phyloP scores from a whole-genome alignment of 2,329 filamentous ascomycete species.

The Pezicula radicicola region DNA sequence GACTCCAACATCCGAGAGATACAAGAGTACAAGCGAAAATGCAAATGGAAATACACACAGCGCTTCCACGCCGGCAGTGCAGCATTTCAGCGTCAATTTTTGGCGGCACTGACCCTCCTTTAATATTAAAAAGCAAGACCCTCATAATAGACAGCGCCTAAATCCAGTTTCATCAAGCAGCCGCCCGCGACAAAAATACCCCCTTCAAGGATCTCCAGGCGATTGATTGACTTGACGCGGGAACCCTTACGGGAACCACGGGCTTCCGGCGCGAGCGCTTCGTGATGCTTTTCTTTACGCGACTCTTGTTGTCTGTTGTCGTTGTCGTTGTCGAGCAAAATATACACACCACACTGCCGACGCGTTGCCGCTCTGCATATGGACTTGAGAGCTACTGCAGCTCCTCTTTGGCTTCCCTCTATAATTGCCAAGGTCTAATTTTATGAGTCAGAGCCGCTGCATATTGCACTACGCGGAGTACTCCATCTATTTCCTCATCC shows the following conservation, averaged over 20 bases:
- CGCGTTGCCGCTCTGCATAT: conserved; percentile 11
- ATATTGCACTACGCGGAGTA: conserved; percentile 12
- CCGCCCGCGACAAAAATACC: conserved; percentile 17
- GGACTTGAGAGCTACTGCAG: conserved; percentile 5
- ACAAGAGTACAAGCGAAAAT: too few relatives aligned
- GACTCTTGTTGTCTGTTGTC: not conserved
- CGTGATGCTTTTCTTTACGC: conserved; percentile 1
- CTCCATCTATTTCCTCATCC: conserved; percentile 6
- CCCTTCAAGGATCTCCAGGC: not conserved
- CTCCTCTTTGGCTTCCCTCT: conserved; percentile 3
- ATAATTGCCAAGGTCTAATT: conserved; percentile 16
- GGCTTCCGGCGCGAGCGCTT: conserved; percentile 15
- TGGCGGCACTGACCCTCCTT: not conserved
- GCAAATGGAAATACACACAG: not conserved
- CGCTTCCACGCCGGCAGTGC: conserved; percentile 2
- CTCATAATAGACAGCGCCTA: too few relatives aligned
- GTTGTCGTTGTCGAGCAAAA: conserved; percentile 6
- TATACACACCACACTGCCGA: not conserved
- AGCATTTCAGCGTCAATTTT: not conserved
- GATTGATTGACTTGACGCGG: not conserved
- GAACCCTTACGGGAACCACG: conserved; percentile 14
- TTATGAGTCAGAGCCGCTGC: conserved; percentile 29
- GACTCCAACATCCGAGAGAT: not conserved
- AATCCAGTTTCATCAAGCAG: conserved; percentile 15
- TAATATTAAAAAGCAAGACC: not conserved